phyloP scores from a whole-genome alignment of 768 basidiomycete species.

The Cyclocybe aegerita region DNA sequence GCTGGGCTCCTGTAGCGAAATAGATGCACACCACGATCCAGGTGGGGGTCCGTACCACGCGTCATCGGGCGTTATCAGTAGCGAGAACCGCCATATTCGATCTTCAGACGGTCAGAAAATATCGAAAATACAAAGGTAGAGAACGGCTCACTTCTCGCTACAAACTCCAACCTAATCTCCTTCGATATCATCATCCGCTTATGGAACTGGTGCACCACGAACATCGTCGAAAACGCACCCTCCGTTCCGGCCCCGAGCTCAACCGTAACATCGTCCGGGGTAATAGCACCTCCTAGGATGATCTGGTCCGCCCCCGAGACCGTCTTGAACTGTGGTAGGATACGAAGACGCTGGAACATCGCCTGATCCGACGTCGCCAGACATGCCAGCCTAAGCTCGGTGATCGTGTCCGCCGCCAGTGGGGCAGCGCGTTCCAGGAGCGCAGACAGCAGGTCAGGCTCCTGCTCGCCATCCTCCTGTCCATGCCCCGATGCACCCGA shows the following conservation, averaged over 20 bases:
- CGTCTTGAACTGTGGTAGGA: conserved; percentile 48
- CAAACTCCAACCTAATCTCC: conserved; percentile 58
- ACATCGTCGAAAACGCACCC: conserved; percentile 52
- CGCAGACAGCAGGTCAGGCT: conserved; percentile 41
- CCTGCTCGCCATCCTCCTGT: conserved; percentile 18
- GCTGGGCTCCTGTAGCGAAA: conserved; percentile 55
- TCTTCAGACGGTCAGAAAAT: conserved; percentile 27
- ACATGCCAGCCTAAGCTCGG: conserved; percentile 70
- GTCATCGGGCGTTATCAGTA: conserved; percentile 27
- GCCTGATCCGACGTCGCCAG: conserved; percentile 58
- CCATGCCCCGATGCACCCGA: conserved; percentile 10
- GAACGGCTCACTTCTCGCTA: conserved; percentile 45
- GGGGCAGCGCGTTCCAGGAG: conserved; percentile 54
- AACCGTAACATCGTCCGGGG: conserved; percentile 52
- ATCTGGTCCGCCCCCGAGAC: conserved; percentile 53
- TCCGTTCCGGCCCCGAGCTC: conserved; percentile 48
- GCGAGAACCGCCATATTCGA: conserved; percentile 54
- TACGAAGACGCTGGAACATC: conserved; percentile 57
- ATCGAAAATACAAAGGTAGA: background rate
- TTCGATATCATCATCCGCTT: conserved; percentile 65
- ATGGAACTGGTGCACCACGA: conserved; percentile 60
- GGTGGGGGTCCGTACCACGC: conserved; percentile 21
- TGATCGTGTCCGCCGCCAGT: conserved; percentile 38
- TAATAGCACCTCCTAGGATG: conserved; percentile 37
- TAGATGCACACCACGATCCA: conserved; percentile 50